Conservation (phyloP, 768 basidiomycete species). For the Russula lepida region DNA sequence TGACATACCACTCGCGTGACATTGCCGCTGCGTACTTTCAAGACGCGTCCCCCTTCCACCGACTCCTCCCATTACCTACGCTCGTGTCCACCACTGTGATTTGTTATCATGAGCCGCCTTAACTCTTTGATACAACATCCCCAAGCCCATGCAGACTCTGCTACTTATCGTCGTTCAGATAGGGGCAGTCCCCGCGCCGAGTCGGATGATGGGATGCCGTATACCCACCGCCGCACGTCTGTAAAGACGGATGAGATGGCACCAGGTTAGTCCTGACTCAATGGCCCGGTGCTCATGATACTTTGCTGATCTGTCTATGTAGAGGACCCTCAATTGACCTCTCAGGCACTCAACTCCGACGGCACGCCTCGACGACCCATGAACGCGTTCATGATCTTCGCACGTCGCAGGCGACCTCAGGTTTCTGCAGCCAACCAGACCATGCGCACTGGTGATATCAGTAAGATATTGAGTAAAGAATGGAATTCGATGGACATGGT, state of each 20-base stretch:
- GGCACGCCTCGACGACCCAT: constrained; percentile 86
- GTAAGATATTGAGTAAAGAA: constrained; percentile 79
- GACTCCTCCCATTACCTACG: background rate
- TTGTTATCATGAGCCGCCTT: constrained; percentile 18
- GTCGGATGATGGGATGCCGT: constrained; percentile 17
- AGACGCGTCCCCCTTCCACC: constrained; percentile 5
- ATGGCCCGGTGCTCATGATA: background rate
- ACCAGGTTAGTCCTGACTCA: constrained; percentile 5
- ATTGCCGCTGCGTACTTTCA: constrained; percentile 11
- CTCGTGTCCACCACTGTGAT: background rate
- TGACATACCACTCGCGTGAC: constrained; percentile 8
- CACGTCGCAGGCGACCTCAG: constrained; percentile 71
- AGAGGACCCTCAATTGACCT: constrained; percentile 40
- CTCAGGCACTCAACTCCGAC: constrained; percentile 76
- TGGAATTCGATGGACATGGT: constrained; percentile 78
- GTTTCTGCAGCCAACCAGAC: constrained; percentile 82
- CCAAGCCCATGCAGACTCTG: constrained; percentile 14
- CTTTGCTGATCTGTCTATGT: background rate
- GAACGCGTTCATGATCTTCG: constrained; percentile 95
- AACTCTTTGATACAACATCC: constrained; percentile 16
- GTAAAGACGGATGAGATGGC: constrained; percentile 13
- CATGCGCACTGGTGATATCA: constrained; percentile 86
- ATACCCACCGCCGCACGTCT: constrained; percentile 4
- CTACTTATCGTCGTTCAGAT: constrained; percentile 12
- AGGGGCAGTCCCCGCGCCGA: constrained; percentile 13